Conservation (phyloP, 139 green algal species). For the Diplosphaera chodatii region DNA sequence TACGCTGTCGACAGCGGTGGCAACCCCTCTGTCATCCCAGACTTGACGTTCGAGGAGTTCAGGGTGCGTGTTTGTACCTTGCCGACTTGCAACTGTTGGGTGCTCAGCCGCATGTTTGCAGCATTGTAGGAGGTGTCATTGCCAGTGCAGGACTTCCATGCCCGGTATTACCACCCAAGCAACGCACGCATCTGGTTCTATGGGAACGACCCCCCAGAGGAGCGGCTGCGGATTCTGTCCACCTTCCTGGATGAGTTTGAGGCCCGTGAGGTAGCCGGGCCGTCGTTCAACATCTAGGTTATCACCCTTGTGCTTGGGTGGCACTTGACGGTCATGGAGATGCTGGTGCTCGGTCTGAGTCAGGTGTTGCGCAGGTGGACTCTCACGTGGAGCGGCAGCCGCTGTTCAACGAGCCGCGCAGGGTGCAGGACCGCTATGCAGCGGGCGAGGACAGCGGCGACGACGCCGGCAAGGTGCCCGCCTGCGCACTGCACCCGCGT, state of each 20-base stretch:
- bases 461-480: slow-evolving; percentile 41
- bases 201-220: slow-evolving; percentile 83
- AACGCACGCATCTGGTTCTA: slow-evolving; percentile 98
- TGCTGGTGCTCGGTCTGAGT: background rate
- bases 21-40: slow-evolving; percentile 84
- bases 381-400: slow-evolving; percentile 73
- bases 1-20: slow-evolving; percentile 90
- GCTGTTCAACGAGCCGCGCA: slow-evolving; percentile 42
- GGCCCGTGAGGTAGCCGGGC: slow-evolving; percentile 11
- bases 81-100: no score
- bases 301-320: no score
- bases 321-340: background rate
- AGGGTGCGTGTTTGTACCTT: no score
- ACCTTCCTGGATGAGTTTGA: slow-evolving; percentile 83
- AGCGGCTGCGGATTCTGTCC: slow-evolving; percentile 78
- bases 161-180: slow-evolving; percentile 92
- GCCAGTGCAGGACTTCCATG: slow-evolving; percentile 79
- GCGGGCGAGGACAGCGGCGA: slow-evolving; percentile 51
- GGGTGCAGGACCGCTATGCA: slow-evolving; percentile 41
- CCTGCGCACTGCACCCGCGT: background rate
- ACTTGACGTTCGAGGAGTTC: slow-evolving; percentile 95
- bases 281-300: no score
- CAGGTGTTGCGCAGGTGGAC: slow-evolving; percentile 36
- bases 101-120: background rate
- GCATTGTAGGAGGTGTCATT: no score